These are phyloP conservation scores for Lyophyllum semitale DNA, from an alignment of 768 basidiomycete species.

Conservation along the genomic window DNA sequence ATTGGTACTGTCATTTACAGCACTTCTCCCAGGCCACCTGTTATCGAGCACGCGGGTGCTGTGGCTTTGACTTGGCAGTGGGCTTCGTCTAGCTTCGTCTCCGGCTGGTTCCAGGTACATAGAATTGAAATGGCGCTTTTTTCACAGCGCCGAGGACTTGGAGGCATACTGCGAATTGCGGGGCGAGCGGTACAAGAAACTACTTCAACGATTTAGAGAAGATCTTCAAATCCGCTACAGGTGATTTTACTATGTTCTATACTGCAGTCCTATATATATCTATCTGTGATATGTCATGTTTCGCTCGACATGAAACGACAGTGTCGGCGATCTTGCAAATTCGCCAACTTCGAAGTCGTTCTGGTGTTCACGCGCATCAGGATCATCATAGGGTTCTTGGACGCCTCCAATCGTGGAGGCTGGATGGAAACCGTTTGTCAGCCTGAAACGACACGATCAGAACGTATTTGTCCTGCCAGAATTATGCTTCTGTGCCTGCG, in stretches of 20 bases:
- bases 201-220: slow-evolving; percentile 13
- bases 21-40: neutral
- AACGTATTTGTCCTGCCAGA: neutral
- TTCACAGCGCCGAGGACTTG: neutral
- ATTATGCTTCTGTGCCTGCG: neutral
- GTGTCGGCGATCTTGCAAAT: neutral
- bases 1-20: neutral
- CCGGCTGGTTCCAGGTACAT: no score
- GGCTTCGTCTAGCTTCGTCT: no score
- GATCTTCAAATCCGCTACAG: neutral
- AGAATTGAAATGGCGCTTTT: neutral
- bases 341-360: neutral
- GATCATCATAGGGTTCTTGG: neutral
- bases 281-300: neutral
- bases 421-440: neutral
- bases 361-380: neutral
- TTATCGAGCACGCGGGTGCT: neutral
- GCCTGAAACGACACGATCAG: slow-evolving; percentile 5
- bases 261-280: neutral
- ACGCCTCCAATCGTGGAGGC: slow-evolving; percentile 1
- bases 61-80: neutral
- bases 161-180: no score
- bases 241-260: neutral
- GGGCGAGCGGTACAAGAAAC: neutral
- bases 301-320: neutral